A percentile compares a stretch with the other conserved stretches of the same genome.
These are phyloP conservation scores for Hsuehochloa calcarea DNA, from an alignment of 176 grass and related monocot species.

Conservation along the genomic window DNA sequence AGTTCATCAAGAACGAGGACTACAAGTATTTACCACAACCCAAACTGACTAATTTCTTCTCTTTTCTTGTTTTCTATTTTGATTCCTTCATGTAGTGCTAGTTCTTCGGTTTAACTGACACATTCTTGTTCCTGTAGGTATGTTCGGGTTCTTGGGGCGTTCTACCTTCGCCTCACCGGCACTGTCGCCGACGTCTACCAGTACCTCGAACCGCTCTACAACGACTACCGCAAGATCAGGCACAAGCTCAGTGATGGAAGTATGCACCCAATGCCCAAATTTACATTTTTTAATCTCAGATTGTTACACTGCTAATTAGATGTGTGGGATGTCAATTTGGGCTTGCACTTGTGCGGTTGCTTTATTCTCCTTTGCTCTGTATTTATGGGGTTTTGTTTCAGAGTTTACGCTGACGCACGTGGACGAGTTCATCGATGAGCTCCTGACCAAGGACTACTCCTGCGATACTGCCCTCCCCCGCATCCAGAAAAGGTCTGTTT, in stretches of 20 bases:
- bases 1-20: conserved; percentile 99
- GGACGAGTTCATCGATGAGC: conserved; percentile 79
- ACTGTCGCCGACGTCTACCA: conserved; percentile 86
- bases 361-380: too few species aligned
- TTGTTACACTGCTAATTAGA: neutral
- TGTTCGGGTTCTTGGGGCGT: conserved; percentile 74
- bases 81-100: neutral
- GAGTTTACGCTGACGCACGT: too few species aligned
- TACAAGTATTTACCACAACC: conserved; percentile 54
- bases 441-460: conserved; percentile 82
- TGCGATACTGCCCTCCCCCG: conserved; percentile 87
- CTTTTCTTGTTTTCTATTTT: neutral
- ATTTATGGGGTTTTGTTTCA: too few species aligned
- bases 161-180: conserved; percentile 79
- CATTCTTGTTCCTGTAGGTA: conserved; percentile 49
- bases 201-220: conserved; percentile 92
- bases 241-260: conserved; percentile 71
- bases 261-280: conserved; percentile 26
- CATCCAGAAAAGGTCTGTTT: conserved; percentile 82
- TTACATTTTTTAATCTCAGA: neutral
- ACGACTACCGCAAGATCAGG: conserved; percentile 88
- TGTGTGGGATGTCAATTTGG: neutral
- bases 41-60: neutral
- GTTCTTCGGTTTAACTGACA: neutral
- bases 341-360: too few species aligned